Evolutionary conservation across 2,329 filamentous ascomycete genomes (phyloP), one percentile per base, ranked within the genome.

Genomic region (Fusarium hainanense): DNA sequence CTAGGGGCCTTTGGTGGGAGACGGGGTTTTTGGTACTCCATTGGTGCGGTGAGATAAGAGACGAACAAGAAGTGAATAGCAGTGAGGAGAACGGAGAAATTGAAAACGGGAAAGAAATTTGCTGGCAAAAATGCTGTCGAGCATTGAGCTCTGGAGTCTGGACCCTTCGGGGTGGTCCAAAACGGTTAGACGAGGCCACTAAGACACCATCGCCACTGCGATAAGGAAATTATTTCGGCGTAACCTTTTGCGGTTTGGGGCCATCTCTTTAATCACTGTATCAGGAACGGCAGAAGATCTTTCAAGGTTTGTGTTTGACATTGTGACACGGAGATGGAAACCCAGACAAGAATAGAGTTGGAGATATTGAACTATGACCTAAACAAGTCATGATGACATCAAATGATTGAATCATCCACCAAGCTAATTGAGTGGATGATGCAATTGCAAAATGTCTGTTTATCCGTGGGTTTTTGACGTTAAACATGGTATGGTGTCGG

Each of bases 211-310:
- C 57, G 54, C 60, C 62, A 60, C 58, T 43, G 27, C 49, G 71
- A 54, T 54, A 69, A 68, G 49, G 34, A 34, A 52, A 56, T 68
- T 28, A 23, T 47, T 57, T 51, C 51, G 55, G 58, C 48, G 70
- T 73, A 73, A 70, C 70, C 72, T 23, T 40, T 74, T 74, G 27
- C 20, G 70, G 72, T 43, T 52, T 68, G 58, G 71, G 28, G 20
- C 48, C 58, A 59, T 58, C 40, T 40, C 12, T 43, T 32, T 63
- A 57, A 57, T 72, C 54, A 21, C 32, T 58, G 37, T 50, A 47
- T 46, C 54, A 64, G 34, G 27, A 56, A 49, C 23, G 43, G 43
- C 48, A 23, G 20, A 42, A 21, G 28, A 27, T 51, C 51, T 30
- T 54, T 60, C 20, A 55, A 10, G 43, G 42, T 47, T 61, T 12